phyloP scores from a whole-genome alignment of 2,329 filamentous ascomycete genomes.

The Curvularia verruculosa region DNA sequence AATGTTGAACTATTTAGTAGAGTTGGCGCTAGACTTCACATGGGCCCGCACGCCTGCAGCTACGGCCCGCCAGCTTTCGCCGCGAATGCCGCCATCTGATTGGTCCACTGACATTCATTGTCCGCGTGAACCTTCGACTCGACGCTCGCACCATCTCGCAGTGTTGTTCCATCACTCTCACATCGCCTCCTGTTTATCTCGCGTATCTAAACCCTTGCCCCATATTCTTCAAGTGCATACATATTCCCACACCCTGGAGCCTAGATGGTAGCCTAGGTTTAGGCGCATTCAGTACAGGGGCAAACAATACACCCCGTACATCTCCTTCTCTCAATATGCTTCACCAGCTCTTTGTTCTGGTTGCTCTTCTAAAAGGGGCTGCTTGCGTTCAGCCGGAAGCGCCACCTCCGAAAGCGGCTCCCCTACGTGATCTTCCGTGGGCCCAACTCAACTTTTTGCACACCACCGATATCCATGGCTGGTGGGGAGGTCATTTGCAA shows the following conservation, averaged over 20 bases:
- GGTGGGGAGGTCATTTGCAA: slow-evolving; percentile 90
- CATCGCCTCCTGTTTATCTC: background rate
- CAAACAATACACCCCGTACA: slow-evolving; percentile 1
- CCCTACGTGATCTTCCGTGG: slow-evolving; percentile 84
- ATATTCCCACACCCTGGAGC: slow-evolving; percentile 17
- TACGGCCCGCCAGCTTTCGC: slow-evolving; percentile 19
- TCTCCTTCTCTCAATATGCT: slow-evolving; percentile 29
- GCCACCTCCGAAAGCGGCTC: slow-evolving; percentile 75
- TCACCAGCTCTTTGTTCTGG: slow-evolving; percentile 18
- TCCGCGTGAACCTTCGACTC: slow-evolving; percentile 6
- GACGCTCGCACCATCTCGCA: slow-evolving; percentile 8
- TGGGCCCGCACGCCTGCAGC: slow-evolving; percentile 11
- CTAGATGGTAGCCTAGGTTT: slow-evolving; percentile 26
- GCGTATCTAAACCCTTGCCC: background rate
- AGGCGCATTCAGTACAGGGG: slow-evolving; percentile 1
- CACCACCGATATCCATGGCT: slow-evolving; percentile 93
- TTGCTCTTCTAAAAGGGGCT: slow-evolving; percentile 52
- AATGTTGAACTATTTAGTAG: slow-evolving; percentile 23
- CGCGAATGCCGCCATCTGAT: slow-evolving; percentile 23
- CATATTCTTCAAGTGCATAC: slow-evolving; percentile 11
- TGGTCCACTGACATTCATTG: slow-evolving; percentile 14
- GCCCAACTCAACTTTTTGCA: slow-evolving; percentile 91
- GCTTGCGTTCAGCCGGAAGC: slow-evolving; percentile 74
- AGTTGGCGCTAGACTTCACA: slow-evolving; percentile 15
- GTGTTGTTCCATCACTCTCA: slow-evolving; percentile 4